A percentile compares a stretch with the other conserved stretches of the same genome.
Evolutionary conservation across 192 early-diverging fungal species (phyloP).

Genomic region (Backusella australiensis): DNA sequence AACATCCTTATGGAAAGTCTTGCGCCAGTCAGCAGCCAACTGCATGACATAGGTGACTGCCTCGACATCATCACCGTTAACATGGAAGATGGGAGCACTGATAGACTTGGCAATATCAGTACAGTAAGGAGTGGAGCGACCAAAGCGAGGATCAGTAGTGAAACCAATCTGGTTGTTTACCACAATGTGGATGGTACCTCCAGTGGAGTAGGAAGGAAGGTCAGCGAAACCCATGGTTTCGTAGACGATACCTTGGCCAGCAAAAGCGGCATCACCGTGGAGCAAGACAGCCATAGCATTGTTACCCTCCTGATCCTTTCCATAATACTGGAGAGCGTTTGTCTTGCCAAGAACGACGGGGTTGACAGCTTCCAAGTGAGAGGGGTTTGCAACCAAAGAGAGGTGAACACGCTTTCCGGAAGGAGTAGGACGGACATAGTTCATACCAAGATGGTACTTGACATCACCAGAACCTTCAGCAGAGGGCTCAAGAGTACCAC

Average conservation of each 20-base stretch:
- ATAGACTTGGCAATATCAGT: constrained; percentile 97
- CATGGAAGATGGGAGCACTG: constrained; percentile 96
- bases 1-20: constrained; percentile 94
- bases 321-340: constrained; percentile 92
- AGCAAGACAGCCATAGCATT: constrained; percentile 93
- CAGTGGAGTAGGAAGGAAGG: constrained; percentile 94
- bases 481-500: constrained; percentile 77
- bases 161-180: constrained; percentile 99
- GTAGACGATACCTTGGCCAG: constrained; percentile 96
- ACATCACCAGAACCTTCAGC: constrained; percentile 97
- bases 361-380: constrained; percentile 97
- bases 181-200: constrained; percentile 95
- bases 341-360: constrained; percentile 99
- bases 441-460: constrained; percentile 93
- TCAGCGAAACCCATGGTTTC: constrained; percentile 97
- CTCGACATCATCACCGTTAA: constrained; percentile 97
- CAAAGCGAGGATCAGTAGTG: constrained; percentile 95
- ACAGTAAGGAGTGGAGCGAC: constrained; percentile 96
- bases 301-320: constrained; percentile 77
- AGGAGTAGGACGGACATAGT: constrained; percentile 94
- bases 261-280: constrained; percentile 98
- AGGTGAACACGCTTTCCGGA: constrained; percentile 96
- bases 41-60: constrained; percentile 94
- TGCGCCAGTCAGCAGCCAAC: constrained; percentile 94
- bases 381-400: constrained; percentile 97